Percentiles rank a stretch among this genome's conserved stretches.
Conservation (phyloP, 2,329 filamentous ascomycete genomes). For the Chaetothyriales sp. region DNA sequence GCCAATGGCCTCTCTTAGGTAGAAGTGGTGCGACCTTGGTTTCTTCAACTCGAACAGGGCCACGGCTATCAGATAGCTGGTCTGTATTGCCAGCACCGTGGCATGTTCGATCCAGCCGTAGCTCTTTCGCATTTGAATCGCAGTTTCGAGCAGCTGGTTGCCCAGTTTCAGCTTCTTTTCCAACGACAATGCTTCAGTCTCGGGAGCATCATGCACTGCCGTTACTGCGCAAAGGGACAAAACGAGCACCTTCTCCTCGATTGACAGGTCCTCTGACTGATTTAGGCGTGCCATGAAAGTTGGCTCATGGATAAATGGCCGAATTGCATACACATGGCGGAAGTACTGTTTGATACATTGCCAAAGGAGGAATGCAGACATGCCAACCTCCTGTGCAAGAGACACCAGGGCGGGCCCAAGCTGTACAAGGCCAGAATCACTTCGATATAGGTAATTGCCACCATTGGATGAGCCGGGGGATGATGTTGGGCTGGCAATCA, state of each 20-base stretch:
- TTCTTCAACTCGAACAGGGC: constrained; percentile 17
- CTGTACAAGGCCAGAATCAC: constrained; percentile 10
- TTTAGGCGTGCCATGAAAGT: constrained; percentile 11
- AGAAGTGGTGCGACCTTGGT: constrained; percentile 16
- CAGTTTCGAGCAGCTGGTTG: constrained; percentile 14
- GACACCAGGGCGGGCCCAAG: constrained; percentile 10
- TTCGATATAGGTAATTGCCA: constrained; percentile 15
- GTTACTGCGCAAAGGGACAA: constrained; percentile 16
- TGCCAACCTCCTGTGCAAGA: constrained; percentile 14
- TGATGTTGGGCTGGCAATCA: constrained; percentile 10
- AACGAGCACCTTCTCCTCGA: constrained; percentile 15
- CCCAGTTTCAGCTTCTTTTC: constrained; percentile 14
- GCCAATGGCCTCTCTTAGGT: constrained; percentile 16
- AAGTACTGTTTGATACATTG: constrained; percentile 18
- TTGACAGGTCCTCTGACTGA: constrained; percentile 10
- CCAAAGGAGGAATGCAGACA: constrained; percentile 16
- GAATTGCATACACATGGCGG: constrained; percentile 15
- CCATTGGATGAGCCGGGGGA: constrained; percentile 9
- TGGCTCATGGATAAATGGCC: constrained; percentile 15
- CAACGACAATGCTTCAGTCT: constrained; percentile 11
- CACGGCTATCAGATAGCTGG: constrained; percentile 15
- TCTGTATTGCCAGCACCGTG: constrained; percentile 13
- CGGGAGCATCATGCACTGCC: constrained; percentile 14
- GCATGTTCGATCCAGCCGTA: constrained; percentile 15
- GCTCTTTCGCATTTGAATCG: constrained; percentile 9